These are phyloP conservation scores for Sanghuangporus sanghuang DNA, from an alignment of 1,284 basidiomycete species.

Conservation along the genomic window DNA sequence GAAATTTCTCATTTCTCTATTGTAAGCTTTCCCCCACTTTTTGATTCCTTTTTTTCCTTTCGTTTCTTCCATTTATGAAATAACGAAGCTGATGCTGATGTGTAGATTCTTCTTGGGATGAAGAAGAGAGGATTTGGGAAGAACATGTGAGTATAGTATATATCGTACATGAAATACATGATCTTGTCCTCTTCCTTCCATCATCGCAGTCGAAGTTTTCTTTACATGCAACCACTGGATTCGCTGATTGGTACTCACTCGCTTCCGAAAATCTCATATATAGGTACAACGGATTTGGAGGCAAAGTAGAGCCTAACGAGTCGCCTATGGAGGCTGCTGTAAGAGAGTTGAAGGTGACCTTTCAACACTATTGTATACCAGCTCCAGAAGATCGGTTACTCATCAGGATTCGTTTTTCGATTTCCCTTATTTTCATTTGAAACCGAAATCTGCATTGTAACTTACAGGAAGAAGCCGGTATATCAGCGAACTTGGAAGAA, in stretches of 20 bases:
- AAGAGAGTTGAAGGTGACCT: slow-evolving; percentile 37
- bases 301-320: slow-evolving; percentile 42
- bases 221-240: too few species aligned
- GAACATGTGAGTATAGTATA: slow-evolving; percentile 31
- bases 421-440: background rate
- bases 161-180: background rate
- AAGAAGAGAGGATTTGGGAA: slow-evolving; percentile 46
- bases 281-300: slow-evolving; percentile 49
- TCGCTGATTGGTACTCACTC: background rate
- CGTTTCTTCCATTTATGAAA: background rate
- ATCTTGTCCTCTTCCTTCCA: background rate
- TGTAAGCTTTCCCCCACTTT: too few species aligned
- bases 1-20: background rate
- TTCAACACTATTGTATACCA: background rate
- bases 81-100: too few species aligned
- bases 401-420: background rate
- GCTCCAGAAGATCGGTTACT: background rate
- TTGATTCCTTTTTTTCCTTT: background rate
- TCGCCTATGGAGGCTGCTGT: slow-evolving; percentile 34
- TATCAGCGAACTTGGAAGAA: slow-evolving; percentile 22
- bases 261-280: background rate
- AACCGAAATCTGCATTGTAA: background rate
- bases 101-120: slow-evolving; percentile 38
- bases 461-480: slow-evolving; percentile 34
- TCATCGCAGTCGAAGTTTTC: background rate